These are phyloP conservation scores for Eimeria zaria DNA, from an alignment of 169 alveolate genomes.

Conservation along the genomic window DNA sequence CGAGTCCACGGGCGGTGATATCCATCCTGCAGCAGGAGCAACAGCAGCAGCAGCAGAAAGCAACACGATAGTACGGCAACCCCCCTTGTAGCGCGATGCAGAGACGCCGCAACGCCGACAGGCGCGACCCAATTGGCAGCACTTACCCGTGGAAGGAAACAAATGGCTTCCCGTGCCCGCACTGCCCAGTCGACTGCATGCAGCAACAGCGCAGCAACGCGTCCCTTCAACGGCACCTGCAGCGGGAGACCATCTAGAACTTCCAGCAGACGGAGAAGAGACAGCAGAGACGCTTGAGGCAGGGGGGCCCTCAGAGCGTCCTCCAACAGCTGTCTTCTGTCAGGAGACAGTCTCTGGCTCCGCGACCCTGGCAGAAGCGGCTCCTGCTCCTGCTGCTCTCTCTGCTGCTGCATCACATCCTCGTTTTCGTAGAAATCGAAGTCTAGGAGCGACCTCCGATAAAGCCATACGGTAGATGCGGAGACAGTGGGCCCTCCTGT, in stretches of 20 bases:
- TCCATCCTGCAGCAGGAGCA: constrained; percentile 64
- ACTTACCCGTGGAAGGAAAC: constrained; percentile 81
- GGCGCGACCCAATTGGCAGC: neutral
- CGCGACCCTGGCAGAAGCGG: constrained; percentile 58
- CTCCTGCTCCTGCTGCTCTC: constrained; percentile 76
- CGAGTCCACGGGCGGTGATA: constrained; percentile 78
- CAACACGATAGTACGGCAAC: neutral
- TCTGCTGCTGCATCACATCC: constrained; percentile 65
- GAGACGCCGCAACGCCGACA: neutral
- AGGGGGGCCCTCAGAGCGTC: constrained; percentile 66
- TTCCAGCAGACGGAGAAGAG: constrained; percentile 81
- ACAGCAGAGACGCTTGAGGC: constrained; percentile 76
- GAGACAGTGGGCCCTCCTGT: constrained; percentile 41
- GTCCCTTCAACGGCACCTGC: constrained; percentile 86
- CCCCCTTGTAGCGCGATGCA: neutral
- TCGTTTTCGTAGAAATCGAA: constrained; percentile 79
- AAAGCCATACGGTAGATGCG: constrained; percentile 74
- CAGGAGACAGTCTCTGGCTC: constrained; percentile 32
- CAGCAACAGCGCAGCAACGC: constrained; percentile 79
- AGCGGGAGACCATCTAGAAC: constrained; percentile 83
- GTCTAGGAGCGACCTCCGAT: constrained; percentile 73
- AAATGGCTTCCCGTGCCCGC: constrained; percentile 85
- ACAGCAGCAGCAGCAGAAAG: constrained; percentile 41
- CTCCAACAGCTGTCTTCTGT: constrained; percentile 26
- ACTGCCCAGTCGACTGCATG: constrained; percentile 86